Evolutionary conservation across 257 asterid genomes (phyloP).

Genomic region (Primulina huaijiensis): DNA sequence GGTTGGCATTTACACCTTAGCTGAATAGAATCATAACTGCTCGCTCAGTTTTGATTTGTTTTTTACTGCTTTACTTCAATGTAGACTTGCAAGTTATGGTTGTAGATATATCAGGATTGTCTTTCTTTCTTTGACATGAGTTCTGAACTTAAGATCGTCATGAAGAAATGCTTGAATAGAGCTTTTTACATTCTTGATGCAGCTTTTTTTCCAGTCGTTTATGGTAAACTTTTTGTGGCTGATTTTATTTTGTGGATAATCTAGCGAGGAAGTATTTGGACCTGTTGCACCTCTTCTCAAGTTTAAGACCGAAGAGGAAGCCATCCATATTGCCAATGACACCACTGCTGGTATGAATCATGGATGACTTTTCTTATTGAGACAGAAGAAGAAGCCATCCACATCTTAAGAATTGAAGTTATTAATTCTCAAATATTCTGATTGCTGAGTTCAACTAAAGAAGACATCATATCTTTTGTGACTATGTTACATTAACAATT

Average conservation of each 20-base stretch:
- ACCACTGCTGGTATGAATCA: conserved; percentile 69
- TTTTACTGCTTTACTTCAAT: background rate
- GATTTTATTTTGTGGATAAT: conserved; percentile 19
- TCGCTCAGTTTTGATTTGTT: background rate
- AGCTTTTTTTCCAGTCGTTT: background rate
- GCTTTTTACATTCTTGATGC: background rate
- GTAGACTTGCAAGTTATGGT: background rate
- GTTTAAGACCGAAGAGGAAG: conserved; percentile 94
- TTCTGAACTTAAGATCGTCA: conserved; percentile 8
- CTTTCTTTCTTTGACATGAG: conserved; percentile 1
- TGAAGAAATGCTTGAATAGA: conserved; percentile 3
- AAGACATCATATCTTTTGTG: conserved; percentile 3
- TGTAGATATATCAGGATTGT: conserved; percentile 1
- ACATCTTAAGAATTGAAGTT: conserved; percentile 14
- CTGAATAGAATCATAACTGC: background rate
- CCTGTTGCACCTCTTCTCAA: conserved; percentile 95
- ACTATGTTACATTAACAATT: conserved; percentile 15
- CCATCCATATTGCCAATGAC: conserved; percentile 80
- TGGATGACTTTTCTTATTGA: conserved; percentile 17
- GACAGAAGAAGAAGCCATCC: background rate
- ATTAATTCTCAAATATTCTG: conserved; percentile 8
- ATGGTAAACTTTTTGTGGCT: conserved; percentile 11
- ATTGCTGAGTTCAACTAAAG: conserved; percentile 4
- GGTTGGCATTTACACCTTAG: background rate
- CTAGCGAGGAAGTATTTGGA: conserved; percentile 91